A percentile compares a stretch with the other conserved stretches of the same genome.
phyloP scores from a whole-genome alignment of 2,329 filamentous ascomycete species.

The Ophiostoma triangulosporum region DNA sequence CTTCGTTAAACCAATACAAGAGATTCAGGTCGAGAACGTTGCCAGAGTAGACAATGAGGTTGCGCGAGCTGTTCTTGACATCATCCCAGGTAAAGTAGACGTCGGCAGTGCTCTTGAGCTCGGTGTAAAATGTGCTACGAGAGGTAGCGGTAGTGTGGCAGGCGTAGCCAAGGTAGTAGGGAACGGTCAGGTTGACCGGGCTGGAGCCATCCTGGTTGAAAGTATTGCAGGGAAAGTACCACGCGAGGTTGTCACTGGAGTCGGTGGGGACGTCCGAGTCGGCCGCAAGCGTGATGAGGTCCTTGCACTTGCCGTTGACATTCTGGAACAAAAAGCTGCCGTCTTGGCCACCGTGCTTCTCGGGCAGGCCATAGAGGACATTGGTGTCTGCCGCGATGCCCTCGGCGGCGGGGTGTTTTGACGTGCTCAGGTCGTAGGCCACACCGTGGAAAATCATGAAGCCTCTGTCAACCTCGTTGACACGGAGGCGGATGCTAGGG shows the following conservation, averaged over 20 bases:
- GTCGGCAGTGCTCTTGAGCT: conserved; percentile 57
- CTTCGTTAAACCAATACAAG: conserved; percentile 76
- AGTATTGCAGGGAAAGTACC: conserved; percentile 90
- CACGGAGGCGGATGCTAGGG: conserved; percentile 57
- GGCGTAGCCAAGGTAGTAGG: conserved; percentile 70
- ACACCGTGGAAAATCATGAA: conserved; percentile 96
- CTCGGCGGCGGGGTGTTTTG: conserved; percentile 64
- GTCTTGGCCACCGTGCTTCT: conserved; percentile 75
- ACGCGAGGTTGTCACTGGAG: conserved; percentile 58
- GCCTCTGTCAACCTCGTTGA: conserved; percentile 67
- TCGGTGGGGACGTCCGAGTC: conserved; percentile 72
- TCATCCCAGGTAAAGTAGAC: conserved; percentile 97
- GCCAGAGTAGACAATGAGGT: conserved; percentile 87
- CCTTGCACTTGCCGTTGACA: conserved; percentile 94
- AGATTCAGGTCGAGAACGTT: conserved; percentile 84
- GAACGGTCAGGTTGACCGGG: conserved; percentile 54
- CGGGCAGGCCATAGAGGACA: conserved; percentile 72
- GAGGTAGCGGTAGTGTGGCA: conserved; percentile 68
- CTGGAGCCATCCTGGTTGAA: conserved; percentile 91
- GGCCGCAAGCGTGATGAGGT: conserved; percentile 58
- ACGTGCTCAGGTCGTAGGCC: conserved; percentile 70
- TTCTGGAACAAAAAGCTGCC: conserved; percentile 97
- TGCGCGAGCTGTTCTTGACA: conserved; percentile 74
- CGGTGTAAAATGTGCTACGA: conserved; percentile 62
- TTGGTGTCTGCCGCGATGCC: conserved; percentile 65